Percentiles rank a stretch among this genome's conserved stretches.
phyloP scores from a whole-genome alignment of 768 basidiomycete genomes.

The Russula sp. region DNA sequence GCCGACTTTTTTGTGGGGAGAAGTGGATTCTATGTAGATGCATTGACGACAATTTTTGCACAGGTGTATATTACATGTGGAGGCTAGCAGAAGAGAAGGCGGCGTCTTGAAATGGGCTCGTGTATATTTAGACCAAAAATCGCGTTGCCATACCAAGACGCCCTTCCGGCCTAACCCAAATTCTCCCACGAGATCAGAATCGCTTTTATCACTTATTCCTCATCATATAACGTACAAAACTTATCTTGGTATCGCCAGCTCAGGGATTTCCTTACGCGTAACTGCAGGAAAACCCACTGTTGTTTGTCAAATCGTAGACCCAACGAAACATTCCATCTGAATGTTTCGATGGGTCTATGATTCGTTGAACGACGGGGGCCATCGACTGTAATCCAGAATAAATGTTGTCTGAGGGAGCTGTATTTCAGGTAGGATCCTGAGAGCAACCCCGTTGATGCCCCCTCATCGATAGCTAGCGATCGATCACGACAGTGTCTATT shows the following conservation, averaged over 20 bases:
- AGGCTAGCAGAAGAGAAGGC: conserved; percentile 51
- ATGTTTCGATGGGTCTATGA: too few relatives aligned
- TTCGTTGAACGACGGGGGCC: too few relatives aligned
- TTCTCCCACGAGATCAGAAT: background rate
- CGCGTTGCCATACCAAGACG: background rate
- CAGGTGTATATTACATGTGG: conserved; percentile 89
- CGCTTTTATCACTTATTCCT: background rate
- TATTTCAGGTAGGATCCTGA: too few relatives aligned
- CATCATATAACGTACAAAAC: background rate
- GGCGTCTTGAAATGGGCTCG: conserved; percentile 3
- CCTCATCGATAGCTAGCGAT: too few relatives aligned
- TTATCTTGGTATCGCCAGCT: background rate
- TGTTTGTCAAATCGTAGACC: too few relatives aligned
- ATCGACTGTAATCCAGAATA: too few relatives aligned
- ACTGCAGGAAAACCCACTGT: too few relatives aligned
- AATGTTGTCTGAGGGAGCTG: too few relatives aligned
- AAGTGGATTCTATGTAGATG: conserved; percentile 1
- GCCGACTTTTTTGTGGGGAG: conserved; percentile 29
- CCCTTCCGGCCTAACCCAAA: background rate
- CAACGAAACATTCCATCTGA: too few relatives aligned
- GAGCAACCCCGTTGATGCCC: too few relatives aligned
- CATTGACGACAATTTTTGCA: conserved; percentile 10
- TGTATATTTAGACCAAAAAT: background rate
- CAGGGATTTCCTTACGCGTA: background rate
- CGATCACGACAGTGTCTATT: too few relatives aligned